Evolutionary conservation across 768 basidiomycete species (phyloP), one percentile per base, ranked within the genome.

Genomic region (Lepiota brunneoincarnata): DNA sequence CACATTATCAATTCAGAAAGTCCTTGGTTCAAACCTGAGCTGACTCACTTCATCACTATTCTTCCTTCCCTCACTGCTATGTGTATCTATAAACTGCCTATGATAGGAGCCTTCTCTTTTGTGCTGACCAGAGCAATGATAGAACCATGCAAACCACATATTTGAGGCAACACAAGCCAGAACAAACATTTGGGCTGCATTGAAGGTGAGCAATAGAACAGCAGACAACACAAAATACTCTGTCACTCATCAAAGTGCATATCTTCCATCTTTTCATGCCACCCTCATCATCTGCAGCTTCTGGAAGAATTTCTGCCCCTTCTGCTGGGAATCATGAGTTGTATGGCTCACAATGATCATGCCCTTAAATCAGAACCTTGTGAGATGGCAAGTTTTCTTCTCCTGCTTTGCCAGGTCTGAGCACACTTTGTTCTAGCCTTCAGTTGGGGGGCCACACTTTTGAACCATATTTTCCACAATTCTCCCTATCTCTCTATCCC

Each of bases 221-320:
- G 82, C 83, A 15, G 74, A 76, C 58, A 79, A 75, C n/a, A 82
- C 88, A 59, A 90, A 87, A 67, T 93, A 98, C 63, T 66, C 70
- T 96, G 35, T 79, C 79, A 11, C 76, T 95, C 1, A 80, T 94
- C 57, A 96, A 95, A 80, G 95, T 93, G 50, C 51, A 79, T 64
- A 4, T n/a, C 1, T 31, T 48, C 6, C n/a, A 7, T 24, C 6
- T 18, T 14, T 31, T 40, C n/a, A 10, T 10, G 43, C 42, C 14
- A 17, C 39, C 18, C 40, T 31, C 24, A 58, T 26, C 4, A 4
- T 36, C 18, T 40, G 15, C 51, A 97, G 94, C 75, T 84, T 40
- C 72, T 95, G 6, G 93, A 95, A 57, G 92, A 92, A 41, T 99
- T 98, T 63, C 73, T 98, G 7, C 96, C 95, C 0, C 76, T 87